Base-by-base conservation (phyloP, 164 flowering plant genomes). In the Sedum album region DNA sequence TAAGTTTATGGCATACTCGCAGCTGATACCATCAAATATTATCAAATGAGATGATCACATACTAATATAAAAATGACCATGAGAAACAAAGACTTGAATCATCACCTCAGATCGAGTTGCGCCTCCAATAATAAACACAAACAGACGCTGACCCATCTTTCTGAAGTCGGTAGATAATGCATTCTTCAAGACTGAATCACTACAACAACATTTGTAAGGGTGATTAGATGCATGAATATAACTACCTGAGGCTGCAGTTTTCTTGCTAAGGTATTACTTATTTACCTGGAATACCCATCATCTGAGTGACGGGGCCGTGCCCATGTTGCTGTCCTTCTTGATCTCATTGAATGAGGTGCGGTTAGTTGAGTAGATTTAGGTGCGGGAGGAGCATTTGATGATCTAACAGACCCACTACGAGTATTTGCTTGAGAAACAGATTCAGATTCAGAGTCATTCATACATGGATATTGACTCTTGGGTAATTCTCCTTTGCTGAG, bases 61-160 rank as follows among this genome's bases (percentile, higher is more conserved):
- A 23, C 0, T 13, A n/a, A 67, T 20, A 39, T 42, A 55, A 13
- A 42, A 65, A 21, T 9, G 30, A 13, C 48, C 26, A 14, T 20
- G 25, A 7, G 21, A 23, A 17, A 31, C 0, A 25, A 57, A 7
- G 4, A 46, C 65, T 36, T 0, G 31, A 65, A 1, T 36, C 9
- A 30, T 5, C 18, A 95, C 99, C 97, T 95, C 99, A 4, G 98
- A 95, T 73, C 99, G 86, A 31, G 99, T 92, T 66, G 98, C 96
- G 72, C 99, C 99, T 70, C 99, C 99, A 0, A 95, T 77, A n/a
- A 95, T 87, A 73, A 95, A 92, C 42, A 95, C 85, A 79, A 95
- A 95, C 60, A 95, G 84, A 17, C 99, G 89, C 67, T 78, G 84
- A 20, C 98, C 99, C 98, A 92, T 89, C 80, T 81, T 90, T 82